These are phyloP conservation scores for Didymella keratinophila DNA, from an alignment of 2,329 filamentous ascomycete species.

Conservation along the genomic window DNA sequence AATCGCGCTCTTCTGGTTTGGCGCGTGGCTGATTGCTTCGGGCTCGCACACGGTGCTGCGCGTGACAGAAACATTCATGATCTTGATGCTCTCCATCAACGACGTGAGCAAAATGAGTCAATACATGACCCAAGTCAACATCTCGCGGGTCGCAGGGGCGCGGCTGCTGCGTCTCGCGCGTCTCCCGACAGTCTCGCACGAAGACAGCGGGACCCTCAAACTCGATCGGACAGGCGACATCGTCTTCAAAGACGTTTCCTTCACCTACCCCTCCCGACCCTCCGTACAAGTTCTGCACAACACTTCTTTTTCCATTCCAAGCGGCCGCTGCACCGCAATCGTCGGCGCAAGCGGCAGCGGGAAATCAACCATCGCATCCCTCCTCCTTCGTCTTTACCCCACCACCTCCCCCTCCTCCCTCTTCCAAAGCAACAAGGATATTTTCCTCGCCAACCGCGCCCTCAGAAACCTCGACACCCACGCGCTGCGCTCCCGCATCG, in stretches of 20 bases:
- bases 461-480: slow-evolving; percentile 67
- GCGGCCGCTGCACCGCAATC: slow-evolving; percentile 75
- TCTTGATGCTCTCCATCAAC: slow-evolving; percentile 83
- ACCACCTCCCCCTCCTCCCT: slow-evolving; percentile 32
- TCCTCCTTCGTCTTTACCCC: slow-evolving; percentile 80
- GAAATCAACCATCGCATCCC: slow-evolving; percentile 81
- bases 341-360: slow-evolving; percentile 89
- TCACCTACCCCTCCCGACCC: slow-evolving; percentile 72
- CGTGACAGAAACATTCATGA: slow-evolving; percentile 78
- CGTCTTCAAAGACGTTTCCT: slow-evolving; percentile 69
- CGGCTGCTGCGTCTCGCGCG: slow-evolving; percentile 74
- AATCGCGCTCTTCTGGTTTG: slow-evolving; percentile 86
- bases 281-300: slow-evolving; percentile 64
- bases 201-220: slow-evolving; percentile 60
- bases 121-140: slow-evolving; percentile 81
- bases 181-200: slow-evolving; percentile 66
- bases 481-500: slow-evolving; percentile 67
- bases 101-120: slow-evolving; percentile 74
- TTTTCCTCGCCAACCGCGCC: slow-evolving; percentile 67
- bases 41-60: slow-evolving; percentile 61
- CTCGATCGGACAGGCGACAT: slow-evolving; percentile 61
- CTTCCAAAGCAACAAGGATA: slow-evolving; percentile 34
- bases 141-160: slow-evolving; percentile 74
- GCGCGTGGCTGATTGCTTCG: slow-evolving; percentile 67
- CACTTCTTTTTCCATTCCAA: slow-evolving; percentile 70